phyloP scores from a whole-genome alignment of 805 yeast genomes.

The Debaryomyces prosopidis region DNA sequence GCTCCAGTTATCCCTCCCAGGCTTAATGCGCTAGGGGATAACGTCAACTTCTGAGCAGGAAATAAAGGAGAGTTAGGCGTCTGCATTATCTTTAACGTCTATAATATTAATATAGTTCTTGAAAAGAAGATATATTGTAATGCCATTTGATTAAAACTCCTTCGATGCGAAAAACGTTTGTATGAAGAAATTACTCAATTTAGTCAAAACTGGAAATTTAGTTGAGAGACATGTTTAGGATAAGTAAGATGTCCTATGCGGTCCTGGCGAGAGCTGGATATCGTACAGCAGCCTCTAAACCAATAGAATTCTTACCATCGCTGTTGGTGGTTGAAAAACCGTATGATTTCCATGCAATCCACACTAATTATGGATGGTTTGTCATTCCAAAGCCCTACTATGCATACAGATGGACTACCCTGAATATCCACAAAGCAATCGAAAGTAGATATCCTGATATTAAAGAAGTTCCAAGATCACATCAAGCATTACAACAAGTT shows the following conservation, averaged over 20 bases:
- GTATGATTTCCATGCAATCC: constrained; percentile 10
- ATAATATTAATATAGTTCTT: too few species aligned
- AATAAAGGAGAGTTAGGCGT: constrained; percentile 28
- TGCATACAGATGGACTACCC: constrained; percentile 19
- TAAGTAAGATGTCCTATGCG: not conserved
- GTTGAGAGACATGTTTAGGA: not conserved
- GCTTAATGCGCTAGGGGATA: constrained; percentile 11
- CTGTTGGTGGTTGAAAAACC: constrained; percentile 5
- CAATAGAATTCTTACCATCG: constrained; percentile 1
- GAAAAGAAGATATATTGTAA: too few species aligned
- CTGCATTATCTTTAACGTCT: constrained; percentile 2
- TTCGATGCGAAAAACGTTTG: too few species aligned
- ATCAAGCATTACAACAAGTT: constrained; percentile 9
- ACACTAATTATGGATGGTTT: constrained; percentile 24
- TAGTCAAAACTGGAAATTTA: not conserved
- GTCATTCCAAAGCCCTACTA: constrained; percentile 14
- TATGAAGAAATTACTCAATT: not conserved
- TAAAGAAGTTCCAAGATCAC: constrained; percentile 1
- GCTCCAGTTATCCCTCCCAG: constrained; percentile 7
- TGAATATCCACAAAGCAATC: constrained; percentile 9
- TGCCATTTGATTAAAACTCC: too few species aligned
- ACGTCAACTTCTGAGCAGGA: constrained; percentile 25
- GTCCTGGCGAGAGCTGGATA: not conserved
- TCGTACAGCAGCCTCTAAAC: not conserved
- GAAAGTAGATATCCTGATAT: constrained; percentile 13